Percentiles rank a stretch among this genome's conserved stretches.
phyloP scores from a whole-genome alignment of 2,329 filamentous ascomycete species.

The Aspergillus alliaceus region DNA sequence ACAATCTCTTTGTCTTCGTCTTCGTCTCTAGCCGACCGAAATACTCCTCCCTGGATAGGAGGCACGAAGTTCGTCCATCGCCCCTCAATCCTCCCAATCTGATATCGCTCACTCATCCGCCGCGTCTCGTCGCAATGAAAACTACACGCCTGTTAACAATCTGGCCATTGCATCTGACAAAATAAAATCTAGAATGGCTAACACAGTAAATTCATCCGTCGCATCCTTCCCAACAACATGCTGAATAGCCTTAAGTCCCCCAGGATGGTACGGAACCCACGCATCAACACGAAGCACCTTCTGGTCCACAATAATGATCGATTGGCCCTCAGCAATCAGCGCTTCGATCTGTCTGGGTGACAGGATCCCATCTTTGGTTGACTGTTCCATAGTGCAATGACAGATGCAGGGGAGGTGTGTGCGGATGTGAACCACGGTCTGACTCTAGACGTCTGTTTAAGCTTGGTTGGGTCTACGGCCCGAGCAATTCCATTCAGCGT shows the following conservation, averaged over 20 bases:
- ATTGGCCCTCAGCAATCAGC: slow-evolving; percentile 75
- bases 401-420: not conserved
- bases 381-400: not conserved
- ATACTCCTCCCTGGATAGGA: slow-evolving; percentile 82
- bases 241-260: slow-evolving; percentile 80
- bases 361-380: not conserved
- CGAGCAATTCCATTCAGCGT: not conserved
- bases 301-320: slow-evolving; percentile 75
- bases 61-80: slow-evolving; percentile 82
- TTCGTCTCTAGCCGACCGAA: slow-evolving; percentile 34
- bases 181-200: slow-evolving; percentile 44
- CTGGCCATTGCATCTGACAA: no score
- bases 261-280: slow-evolving; percentile 87
- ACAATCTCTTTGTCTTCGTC: not conserved
- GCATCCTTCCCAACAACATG: slow-evolving; percentile 93
- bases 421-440: not conserved
- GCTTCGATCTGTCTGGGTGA: slow-evolving; percentile 61
- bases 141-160: slow-evolving; percentile 47
- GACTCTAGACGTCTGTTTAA: not conserved
- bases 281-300: slow-evolving; percentile 81
- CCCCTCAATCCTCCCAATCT: slow-evolving; percentile 77
- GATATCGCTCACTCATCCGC: slow-evolving; percentile 72
- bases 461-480: not conserved
- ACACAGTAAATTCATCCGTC: slow-evolving; percentile 89
- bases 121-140: slow-evolving; percentile 79